Percentiles rank a stretch among this genome's conserved stretches.
Evolutionary conservation across 2,329 filamentous ascomycete genomes (phyloP).

Genomic region (Blastomyces parvus): DNA sequence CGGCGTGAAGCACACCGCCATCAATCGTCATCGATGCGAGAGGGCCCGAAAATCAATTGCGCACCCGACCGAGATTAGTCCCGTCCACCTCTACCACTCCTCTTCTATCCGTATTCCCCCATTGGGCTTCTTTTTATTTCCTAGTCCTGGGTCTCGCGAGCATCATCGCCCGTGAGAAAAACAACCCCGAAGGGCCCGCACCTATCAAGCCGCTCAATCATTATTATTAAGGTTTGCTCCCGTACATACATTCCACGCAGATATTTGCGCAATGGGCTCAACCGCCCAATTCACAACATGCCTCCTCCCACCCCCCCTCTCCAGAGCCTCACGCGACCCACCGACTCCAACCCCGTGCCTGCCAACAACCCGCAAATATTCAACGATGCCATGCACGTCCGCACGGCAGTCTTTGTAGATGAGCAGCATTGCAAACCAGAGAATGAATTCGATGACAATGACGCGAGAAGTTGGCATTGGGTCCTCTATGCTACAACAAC

Average conservation of each 20-base stretch:
- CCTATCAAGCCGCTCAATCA: not conserved
- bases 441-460: constrained; percentile 72
- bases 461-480: constrained; percentile 74
- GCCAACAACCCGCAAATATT: constrained; percentile 44
- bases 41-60: too few species aligned
- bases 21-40: too few species aligned
- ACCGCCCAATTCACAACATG: constrained; percentile 12
- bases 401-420: constrained; percentile 48
- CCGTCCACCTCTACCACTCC: too few species aligned
- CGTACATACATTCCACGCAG: not conserved
- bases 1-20: too few species aligned
- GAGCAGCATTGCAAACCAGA: constrained; percentile 51
- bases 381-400: constrained; percentile 50
- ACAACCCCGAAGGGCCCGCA: not conserved
- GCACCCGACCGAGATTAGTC: too few species aligned
- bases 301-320: constrained; percentile 23
- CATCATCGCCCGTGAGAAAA: not conserved
- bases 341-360: constrained; percentile 17
- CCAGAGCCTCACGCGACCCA: constrained; percentile 20
- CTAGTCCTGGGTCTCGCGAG: not conserved
- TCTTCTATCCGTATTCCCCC: not conserved
- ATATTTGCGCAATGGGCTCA: constrained; percentile 1
- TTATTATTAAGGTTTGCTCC: not conserved
- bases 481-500: constrained; percentile 52
- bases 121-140: not conserved